These are phyloP conservation scores for Ophiosphaerella herpotricha DNA, from an alignment of 2,329 filamentous ascomycete genomes.

Conservation along the genomic window DNA sequence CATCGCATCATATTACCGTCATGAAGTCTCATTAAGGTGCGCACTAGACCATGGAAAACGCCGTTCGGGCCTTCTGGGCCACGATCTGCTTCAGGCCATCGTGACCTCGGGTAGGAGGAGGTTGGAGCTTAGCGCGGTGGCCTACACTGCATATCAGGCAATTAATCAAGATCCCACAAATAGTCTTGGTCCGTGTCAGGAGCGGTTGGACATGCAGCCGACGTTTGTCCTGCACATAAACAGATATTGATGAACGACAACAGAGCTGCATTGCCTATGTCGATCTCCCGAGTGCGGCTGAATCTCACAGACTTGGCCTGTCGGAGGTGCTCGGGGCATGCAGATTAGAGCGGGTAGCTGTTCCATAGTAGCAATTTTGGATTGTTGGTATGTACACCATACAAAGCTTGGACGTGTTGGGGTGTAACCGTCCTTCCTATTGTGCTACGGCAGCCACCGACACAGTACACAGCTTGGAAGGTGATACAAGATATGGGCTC, in stretches of 20 bases:
- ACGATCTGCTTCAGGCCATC: background rate
- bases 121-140: conserved; percentile 5
- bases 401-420: background rate
- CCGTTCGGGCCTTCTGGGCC: conserved; percentile 8
- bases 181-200: background rate
- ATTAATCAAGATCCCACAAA: background rate
- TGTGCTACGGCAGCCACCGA: conserved; percentile 1
- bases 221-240: background rate
- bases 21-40: conserved; percentile 10
- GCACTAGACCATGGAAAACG: conserved; percentile 3
- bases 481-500: conserved; percentile 6
- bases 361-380: background rate
- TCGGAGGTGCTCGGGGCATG: conserved; percentile 10
- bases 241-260: background rate
- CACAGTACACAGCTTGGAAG: background rate
- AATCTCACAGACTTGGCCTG: conserved; percentile 7
- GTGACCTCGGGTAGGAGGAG: background rate
- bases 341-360: background rate
- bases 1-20: conserved; percentile 11
- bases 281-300: conserved; percentile 26
- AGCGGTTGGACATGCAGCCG: background rate
- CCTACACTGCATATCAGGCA: background rate
- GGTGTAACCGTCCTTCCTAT: background rate
- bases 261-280: conserved; percentile 13
- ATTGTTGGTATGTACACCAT: background rate